These are phyloP conservation scores for Curvularia sp. DNA, from an alignment of 2,329 filamentous ascomycete species.

Conservation along the genomic window DNA sequence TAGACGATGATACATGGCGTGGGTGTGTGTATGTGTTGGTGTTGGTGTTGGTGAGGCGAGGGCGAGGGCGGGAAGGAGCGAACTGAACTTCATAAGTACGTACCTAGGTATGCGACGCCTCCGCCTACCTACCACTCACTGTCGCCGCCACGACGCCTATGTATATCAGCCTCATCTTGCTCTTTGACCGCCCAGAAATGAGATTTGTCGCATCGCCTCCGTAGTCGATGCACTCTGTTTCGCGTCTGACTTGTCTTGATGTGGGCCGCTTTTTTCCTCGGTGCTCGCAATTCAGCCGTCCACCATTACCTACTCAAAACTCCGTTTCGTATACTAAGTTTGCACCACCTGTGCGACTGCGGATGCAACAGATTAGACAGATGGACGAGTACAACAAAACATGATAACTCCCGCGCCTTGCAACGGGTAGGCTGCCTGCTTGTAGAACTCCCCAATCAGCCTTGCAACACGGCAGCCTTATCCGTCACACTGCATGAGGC, in stretches of 20 bases:
- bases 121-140: neutral
- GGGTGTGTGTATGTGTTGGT: neutral
- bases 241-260: neutral
- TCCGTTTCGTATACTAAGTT: neutral
- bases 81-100: neutral
- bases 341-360: neutral
- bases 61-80: conserved; percentile 16
- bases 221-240: neutral
- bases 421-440: conserved; percentile 7
- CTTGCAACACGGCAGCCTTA: conserved; percentile 15
- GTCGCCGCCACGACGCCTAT: conserved; percentile 15
- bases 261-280: neutral
- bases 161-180: conserved; percentile 17
- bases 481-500: conserved; percentile 14
- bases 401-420: conserved; percentile 7
- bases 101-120: conserved; percentile 7
- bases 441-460: conserved; percentile 13
- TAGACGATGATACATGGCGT: conserved; percentile 4
- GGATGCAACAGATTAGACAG: neutral
- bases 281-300: neutral
- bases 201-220: neutral
- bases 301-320: neutral
- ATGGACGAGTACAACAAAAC: neutral
- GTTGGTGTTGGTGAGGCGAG: neutral
- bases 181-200: neutral